These are phyloP conservation scores for Apiospora marii DNA, from an alignment of 2,329 filamentous ascomycete genomes.

Conservation along the genomic window DNA sequence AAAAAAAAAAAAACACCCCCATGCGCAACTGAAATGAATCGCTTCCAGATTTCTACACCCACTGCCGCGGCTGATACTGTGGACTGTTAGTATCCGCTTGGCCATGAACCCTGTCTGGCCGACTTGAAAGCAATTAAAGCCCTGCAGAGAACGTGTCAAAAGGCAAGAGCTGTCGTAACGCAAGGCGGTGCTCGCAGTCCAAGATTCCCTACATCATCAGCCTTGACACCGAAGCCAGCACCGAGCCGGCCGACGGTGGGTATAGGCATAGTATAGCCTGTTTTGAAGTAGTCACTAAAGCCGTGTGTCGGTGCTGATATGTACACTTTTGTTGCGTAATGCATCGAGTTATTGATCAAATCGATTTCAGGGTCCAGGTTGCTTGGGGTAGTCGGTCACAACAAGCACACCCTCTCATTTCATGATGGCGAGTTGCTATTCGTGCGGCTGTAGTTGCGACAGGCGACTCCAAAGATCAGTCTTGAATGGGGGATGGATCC, in stretches of 20 bases:
- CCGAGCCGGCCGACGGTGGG: not conserved
- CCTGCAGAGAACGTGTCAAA: not conserved
- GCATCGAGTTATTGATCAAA: constrained; percentile 8
- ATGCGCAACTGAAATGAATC: not conserved
- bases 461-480: constrained; percentile 3
- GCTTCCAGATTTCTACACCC: not conserved
- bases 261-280: constrained; percentile 8
- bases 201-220: not conserved
- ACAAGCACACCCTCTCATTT: constrained; percentile 14
- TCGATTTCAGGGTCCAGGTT: constrained; percentile 23
- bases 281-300: not conserved
- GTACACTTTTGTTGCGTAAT: constrained; percentile 10
- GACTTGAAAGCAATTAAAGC: constrained; percentile 4
- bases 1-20: not conserved
- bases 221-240: not conserved
- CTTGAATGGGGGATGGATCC: not conserved
- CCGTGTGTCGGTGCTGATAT: not conserved
- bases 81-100: constrained; percentile 16
- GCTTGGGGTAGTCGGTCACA: not conserved
- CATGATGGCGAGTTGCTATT: constrained; percentile 4
- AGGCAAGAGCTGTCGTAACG: not conserved
- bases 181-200: not conserved
- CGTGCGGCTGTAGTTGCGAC: constrained; percentile 20
- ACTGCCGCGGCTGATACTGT: not conserved
- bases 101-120: not conserved